Evolutionary conservation across 2,329 filamentous ascomycete species (phyloP), one percentile per base, ranked within the genome.

Genomic region (Alternaria longipes): DNA sequence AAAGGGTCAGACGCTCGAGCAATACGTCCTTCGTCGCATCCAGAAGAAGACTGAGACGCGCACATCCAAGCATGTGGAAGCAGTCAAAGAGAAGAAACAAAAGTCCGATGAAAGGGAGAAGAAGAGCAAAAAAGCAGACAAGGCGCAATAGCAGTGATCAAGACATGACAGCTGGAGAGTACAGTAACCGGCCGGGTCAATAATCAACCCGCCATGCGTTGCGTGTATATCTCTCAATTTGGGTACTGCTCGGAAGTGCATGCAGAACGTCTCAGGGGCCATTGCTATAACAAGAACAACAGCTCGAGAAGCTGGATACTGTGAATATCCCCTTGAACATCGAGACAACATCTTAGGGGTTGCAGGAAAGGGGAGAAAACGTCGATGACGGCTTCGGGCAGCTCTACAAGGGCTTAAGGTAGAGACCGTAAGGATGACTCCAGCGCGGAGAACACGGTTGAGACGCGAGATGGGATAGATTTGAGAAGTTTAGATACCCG

Each of bases 1-100:
- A 18, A 82, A 81, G 64, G 71, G 74, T 12, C 71, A 81, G 44
- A 70, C 76, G 1, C 65, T 81, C 6, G 75, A 81, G 40, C 66
- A 69, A 14, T 82, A 78, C 56, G 60, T 76, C 28, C 62, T 69
- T n/a, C 70, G 74, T 16, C 72, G 76, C 26, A 71, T 77, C 14
- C 69, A 73, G 47, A 79, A 79, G 65, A 79, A 78, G 53, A 63
- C 54, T 1, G 65, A 67, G 28, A 67, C 70, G 54, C 66, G 60
- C 26, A 49, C 56, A 22, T 38, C 45, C 1, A 58, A 63, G 46
- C 52, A 40, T 14, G n/a, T 26, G 2, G 50, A 44, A 9, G n/a
- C 2, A 1, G n/a, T 26, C 8, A 42, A 60, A 18, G 40, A 16
- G 3, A 60, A 52, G 46, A 60, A 46, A 18, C 22, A 16, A 22